These are phyloP conservation scores for Clausena lansium DNA, from an alignment of 345 rosid species.

Conservation along the genomic window DNA sequence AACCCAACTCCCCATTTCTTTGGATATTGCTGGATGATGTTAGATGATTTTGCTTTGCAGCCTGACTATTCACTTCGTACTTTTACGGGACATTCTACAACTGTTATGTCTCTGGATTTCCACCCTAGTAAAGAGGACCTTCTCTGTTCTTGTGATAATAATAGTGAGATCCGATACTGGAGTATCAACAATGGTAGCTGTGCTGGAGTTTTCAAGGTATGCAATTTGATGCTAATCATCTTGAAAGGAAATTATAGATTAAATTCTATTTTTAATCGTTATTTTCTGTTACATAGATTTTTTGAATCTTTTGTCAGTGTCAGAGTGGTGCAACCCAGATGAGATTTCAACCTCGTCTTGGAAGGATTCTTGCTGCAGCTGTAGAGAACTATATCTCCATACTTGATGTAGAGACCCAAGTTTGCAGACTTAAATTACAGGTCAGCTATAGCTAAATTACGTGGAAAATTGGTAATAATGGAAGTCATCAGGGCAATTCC, in stretches of 20 bases:
- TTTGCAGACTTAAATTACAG: slow-evolving; percentile 51
- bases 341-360: slow-evolving; percentile 60
- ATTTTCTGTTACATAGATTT: not conserved
- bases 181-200: slow-evolving; percentile 63
- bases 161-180: slow-evolving; percentile 69
- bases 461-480: not conserved
- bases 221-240: not conserved
- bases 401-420: slow-evolving; percentile 60
- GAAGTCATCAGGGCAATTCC: not conserved
- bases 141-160: slow-evolving; percentile 62
- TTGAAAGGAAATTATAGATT: not conserved
- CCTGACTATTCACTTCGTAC: slow-evolving; percentile 49
- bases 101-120: slow-evolving; percentile 69
- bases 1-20: not conserved
- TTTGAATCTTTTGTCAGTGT: not conserved
- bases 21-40: not conserved
- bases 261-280: not conserved
- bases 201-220: slow-evolving; percentile 59
- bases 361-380: slow-evolving; percentile 63
- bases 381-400: slow-evolving; percentile 49
- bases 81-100: slow-evolving; percentile 57
- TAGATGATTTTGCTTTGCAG: slow-evolving; percentile 37
- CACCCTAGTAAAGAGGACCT: slow-evolving; percentile 67
- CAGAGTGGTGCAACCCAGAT: slow-evolving; percentile 58
- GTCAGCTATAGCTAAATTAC: slow-evolving; percentile 9